Conservation (phyloP, 2,329 filamentous ascomycete species). For the Colletotrichum melonis region DNA sequence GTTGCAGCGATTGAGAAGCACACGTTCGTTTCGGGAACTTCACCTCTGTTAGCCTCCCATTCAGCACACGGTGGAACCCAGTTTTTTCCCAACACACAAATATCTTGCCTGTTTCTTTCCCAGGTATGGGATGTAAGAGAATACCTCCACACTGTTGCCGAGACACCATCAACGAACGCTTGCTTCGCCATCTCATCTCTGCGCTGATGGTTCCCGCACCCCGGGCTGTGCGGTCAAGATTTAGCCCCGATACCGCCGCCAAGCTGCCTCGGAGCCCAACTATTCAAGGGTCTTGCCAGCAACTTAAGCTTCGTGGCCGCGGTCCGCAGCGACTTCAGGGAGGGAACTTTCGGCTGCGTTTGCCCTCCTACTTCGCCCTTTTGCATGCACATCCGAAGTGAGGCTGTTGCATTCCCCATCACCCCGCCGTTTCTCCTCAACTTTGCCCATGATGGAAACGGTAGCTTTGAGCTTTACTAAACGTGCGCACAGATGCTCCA, state of each 20-base stretch:
- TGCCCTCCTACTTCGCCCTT: neutral
- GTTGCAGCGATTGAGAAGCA: neutral
- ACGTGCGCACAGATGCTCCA: neutral
- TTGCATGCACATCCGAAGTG: slow-evolving; percentile 18
- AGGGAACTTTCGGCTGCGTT: slow-evolving; percentile 9
- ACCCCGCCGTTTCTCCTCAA: slow-evolving; percentile 7
- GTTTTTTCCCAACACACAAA: neutral
- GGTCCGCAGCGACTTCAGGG: slow-evolving; percentile 4
- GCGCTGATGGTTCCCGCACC: neutral
- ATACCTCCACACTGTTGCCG: neutral
- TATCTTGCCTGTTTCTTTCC: slow-evolving; percentile 12
- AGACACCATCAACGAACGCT: slow-evolving; percentile 18
- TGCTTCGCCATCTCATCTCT: neutral
- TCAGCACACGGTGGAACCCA: neutral
- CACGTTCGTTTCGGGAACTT: neutral
- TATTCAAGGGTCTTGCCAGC: slow-evolving; percentile 26
- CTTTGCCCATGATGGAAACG: slow-evolving; percentile 8
- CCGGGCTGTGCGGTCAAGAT: neutral
- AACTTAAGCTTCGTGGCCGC: slow-evolving; percentile 19
- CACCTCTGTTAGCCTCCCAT: slow-evolving; percentile 6
- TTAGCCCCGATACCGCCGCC: neutral
- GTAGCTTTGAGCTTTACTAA: neutral
- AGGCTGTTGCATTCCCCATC: slow-evolving; percentile 11
- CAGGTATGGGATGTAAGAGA: neutral
- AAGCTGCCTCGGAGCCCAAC: neutral